Evolutionary conservation across 345 rosid genomes (phyloP).

Genomic region (Gossypium thurberi): DNA sequence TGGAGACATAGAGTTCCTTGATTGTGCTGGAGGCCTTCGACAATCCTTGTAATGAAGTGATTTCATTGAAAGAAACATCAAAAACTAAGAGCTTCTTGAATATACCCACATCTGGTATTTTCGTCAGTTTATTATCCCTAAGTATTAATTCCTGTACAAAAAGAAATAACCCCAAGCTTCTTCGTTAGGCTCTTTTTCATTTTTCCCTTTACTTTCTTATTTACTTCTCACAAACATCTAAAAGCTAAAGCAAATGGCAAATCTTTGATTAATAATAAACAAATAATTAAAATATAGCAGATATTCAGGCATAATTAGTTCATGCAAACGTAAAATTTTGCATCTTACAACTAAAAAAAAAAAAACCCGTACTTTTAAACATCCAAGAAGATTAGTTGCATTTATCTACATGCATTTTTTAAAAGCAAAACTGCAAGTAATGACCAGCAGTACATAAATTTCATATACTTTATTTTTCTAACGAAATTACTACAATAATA

Average conservation of each 20-base stretch:
- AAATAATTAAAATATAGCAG: not conserved
- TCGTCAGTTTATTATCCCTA: slow-evolving; percentile 79
- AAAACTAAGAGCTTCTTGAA: slow-evolving; percentile 74
- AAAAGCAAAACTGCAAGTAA: no score
- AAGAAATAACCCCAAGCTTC: not conserved
- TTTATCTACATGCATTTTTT: not conserved
- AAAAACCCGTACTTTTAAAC: not conserved
- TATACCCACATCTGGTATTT: slow-evolving; percentile 62
- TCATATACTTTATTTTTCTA: not conserved
- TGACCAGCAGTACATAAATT: not conserved
- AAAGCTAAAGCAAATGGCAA: not conserved
- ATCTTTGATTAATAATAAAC: not conserved
- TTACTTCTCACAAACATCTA: not conserved
- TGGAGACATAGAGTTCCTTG: slow-evolving; percentile 84
- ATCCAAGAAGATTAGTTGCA: not conserved
- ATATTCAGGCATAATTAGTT: not conserved
- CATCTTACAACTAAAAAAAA: not conserved
- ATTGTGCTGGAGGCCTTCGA: slow-evolving; percentile 61
- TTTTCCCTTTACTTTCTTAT: not conserved
- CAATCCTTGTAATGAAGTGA: slow-evolving; percentile 55
- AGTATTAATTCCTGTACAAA: slow-evolving; percentile 65
- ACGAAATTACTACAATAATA: not conserved
- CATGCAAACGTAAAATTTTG: not conserved
- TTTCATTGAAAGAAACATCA: slow-evolving; percentile 89
- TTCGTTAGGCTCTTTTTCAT: not conserved